Base-by-base conservation (phyloP, 768 basidiomycete genomes). In the Suillus hirtellus region DNA sequence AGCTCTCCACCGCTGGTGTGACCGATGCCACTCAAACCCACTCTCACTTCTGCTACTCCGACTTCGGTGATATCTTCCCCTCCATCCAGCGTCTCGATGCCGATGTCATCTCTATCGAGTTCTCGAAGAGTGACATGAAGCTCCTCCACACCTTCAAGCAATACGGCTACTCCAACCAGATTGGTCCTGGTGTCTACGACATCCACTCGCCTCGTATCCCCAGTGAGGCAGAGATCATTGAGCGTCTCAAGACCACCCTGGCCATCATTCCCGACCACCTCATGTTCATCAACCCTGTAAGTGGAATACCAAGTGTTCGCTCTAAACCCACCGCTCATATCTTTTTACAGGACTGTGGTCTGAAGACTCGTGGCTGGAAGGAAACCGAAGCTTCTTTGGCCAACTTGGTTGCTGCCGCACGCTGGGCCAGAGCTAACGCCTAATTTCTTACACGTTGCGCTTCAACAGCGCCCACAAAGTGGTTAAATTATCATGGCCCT, bases 151-250 rank as follows among this genome's bases (percentile, higher is more conserved):
- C 94, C 71, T 99, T 99, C 91, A 89, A 93, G 84, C 82, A 90
- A 64, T 92, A 93, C 78, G 92, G 92, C 50, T 99, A 99, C 85
- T 91, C 93, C 63, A 96, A 95, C 84, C 89, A 93, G 81, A 98
- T 99, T 74, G 95, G 96, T 63, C 96, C 96, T 21, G 96, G 95
- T 85, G 94, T 97, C 74, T 97, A 97, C 75, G 96, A 98, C 77
- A 97, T 99, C 81, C 97, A 99, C 84, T 98, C 96, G 70, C 97
- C 97, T 66, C 95, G 97, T 87, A 93, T 99, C 67, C 97, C 97
- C 52, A 81, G 87, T 64, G 87, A 89, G 71, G 85, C 95, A 77
- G 97, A 99, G 82, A 95, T 99, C 81, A 90, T 89, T 82, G 90
- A 96, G 70, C 92, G 96, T 71, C 83, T 99, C 75, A 85, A 85